phyloP scores from a whole-genome alignment of 2,329 filamentous ascomycete species.

The Talaromyces marneffei region DNA sequence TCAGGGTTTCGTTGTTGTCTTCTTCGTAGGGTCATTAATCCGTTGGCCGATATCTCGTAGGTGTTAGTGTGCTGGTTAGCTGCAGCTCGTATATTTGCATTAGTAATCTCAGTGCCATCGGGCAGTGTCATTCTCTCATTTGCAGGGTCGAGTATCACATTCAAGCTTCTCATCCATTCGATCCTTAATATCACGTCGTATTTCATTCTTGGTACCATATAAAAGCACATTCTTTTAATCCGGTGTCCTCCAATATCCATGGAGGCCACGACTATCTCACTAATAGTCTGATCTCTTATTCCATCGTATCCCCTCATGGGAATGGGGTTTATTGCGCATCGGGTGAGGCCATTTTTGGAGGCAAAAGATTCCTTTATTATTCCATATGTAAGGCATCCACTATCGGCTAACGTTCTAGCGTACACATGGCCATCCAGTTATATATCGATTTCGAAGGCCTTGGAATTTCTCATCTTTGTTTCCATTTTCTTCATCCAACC shows the following conservation, averaged over 20 bases:
- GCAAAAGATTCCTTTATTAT: background rate
- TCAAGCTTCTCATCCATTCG: background rate
- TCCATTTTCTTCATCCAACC: too few relatives aligned
- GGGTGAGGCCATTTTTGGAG: background rate
- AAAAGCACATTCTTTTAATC: background rate
- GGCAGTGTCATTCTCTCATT: background rate
- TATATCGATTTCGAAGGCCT: background rate
- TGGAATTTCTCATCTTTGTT: too few relatives aligned
- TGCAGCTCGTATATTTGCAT: background rate
- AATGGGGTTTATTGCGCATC: background rate
- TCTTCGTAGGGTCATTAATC: background rate
- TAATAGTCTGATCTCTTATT: background rate
- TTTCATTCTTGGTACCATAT: background rate
- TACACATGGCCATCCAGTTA: background rate
- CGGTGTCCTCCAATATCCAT: background rate
- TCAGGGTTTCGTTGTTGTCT: background rate
- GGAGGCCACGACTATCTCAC: background rate
- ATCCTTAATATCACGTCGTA: background rate
- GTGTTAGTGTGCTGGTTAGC: background rate
- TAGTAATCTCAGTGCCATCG: background rate
- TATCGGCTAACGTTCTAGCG: background rate
- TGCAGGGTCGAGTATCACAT: background rate
- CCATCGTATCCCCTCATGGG: background rate
- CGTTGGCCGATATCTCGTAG: background rate
- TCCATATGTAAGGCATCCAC: background rate